These are phyloP conservation scores for Andrographis paniculata DNA, from an alignment of 305 asterid genomes.

Conservation along the genomic window DNA sequence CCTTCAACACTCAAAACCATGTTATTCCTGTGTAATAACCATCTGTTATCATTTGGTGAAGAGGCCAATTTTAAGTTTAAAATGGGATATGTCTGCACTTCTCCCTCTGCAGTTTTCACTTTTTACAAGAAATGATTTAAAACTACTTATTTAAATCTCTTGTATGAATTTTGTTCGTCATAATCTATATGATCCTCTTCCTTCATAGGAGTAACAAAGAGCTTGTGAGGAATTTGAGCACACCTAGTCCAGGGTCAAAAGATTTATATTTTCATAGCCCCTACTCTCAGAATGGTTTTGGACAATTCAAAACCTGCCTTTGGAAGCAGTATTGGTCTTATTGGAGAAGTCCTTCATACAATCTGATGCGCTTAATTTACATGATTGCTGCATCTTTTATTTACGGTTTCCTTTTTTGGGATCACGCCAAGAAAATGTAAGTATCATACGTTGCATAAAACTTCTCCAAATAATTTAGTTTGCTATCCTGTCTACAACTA, in stretches of 20 bases:
- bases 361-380: conserved; percentile 36
- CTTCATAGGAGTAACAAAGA: conserved; percentile 36
- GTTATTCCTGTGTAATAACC: not conserved
- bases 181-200: conserved; percentile 3
- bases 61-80: no score
- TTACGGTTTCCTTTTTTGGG: conserved; percentile 44
- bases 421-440: conserved; percentile 44
- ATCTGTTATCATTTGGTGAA: not conserved
- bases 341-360: conserved; percentile 67
- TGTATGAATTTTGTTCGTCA: not conserved
- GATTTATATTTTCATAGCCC: conserved; percentile 39
- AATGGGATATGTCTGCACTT: no score
- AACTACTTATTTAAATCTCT: not conserved
- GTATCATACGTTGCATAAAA: conserved; percentile 1
- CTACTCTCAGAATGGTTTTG: conserved; percentile 41
- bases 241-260: conserved; percentile 41
- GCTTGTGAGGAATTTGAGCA: conserved; percentile 31
- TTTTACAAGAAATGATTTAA: not conserved
- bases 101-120: not conserved
- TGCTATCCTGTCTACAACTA: not conserved
- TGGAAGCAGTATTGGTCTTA: conserved; percentile 66
- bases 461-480: not conserved
- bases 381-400: conserved; percentile 33
- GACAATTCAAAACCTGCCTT: conserved; percentile 53
- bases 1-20: not conserved